Base-by-base conservation (phyloP, 140 eudicot genomes). In the Bidens hawaiensis region DNA sequence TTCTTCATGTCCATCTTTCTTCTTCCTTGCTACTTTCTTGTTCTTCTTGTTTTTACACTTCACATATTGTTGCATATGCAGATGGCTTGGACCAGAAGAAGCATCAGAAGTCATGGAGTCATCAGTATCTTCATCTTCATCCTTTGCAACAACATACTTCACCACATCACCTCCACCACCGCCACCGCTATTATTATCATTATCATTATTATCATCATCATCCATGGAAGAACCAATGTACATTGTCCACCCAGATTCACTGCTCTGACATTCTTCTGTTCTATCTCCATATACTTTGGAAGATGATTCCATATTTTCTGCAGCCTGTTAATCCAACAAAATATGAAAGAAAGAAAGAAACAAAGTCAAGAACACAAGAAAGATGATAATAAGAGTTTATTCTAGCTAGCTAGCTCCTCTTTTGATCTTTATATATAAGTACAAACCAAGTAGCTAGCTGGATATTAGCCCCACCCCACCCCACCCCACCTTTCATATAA, bases 211-310 rank as follows among this genome's bases (percentile, higher is more conserved):
- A 18, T 78, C 78, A 24, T 82, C 82, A 59, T 68, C 81, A 50
- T 72, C 62, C 56, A 73, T 51, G 46, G 85, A 70, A 17, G 94
- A 85, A 55, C 88, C 83, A 73, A 85, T 70, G 73, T 85, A 85
- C 94, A 73, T 85, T 33, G 94, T 85, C 94, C 94, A 85, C 40
- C 94, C 94, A 60, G 94, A 85, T 76, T 85, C 94, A 73, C 83
- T 82, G 64, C 88, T 85, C 43, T 81, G 77, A 76, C 85, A 81
- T 63, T 85, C 85, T 73, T 85, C 70, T 46, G 67, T 24, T 66
- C 65, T 71, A 24, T 49, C 79, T 73, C 76, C 88, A 65, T 47
- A 68, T 52, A 66, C 25, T 47, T 81, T 74, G 76, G 93, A 78
- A 81, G 90, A 74, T 66, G 89, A 70, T 62, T 84, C 85, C 93